Evolutionary conservation across 495 filamentous ascomycete genomes (phyloP).

Genomic region (Aspergillus saccharolyticus): DNA sequence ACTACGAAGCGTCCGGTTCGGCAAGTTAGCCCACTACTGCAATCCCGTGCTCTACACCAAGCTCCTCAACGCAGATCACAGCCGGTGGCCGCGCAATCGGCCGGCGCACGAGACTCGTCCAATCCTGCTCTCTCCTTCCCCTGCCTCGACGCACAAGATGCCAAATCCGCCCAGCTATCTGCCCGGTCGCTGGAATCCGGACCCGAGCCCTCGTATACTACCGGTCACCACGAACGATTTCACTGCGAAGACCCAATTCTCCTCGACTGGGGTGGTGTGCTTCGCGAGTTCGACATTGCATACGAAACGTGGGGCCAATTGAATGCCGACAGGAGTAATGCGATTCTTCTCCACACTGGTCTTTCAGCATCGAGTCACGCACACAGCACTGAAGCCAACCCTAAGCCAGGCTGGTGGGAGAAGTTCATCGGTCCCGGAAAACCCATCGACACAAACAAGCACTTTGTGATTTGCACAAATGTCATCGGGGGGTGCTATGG

Average conservation of each 20-base stretch:
- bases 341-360: slow-evolving; percentile 87
- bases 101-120: slow-evolving; percentile 45
- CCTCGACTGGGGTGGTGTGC: slow-evolving; percentile 87
- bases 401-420: slow-evolving; percentile 97
- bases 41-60: slow-evolving; percentile 21
- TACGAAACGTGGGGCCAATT: slow-evolving; percentile 91
- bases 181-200: slow-evolving; percentile 67
- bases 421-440: slow-evolving; percentile 91
- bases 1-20: slow-evolving; percentile 17
- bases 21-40: not conserved
- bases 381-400: slow-evolving; percentile 78
- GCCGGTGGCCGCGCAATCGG: slow-evolving; percentile 19
- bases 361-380: slow-evolving; percentile 95
- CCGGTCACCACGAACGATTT: slow-evolving; percentile 72
- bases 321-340: slow-evolving; percentile 80
- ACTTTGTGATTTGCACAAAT: slow-evolving; percentile 94
- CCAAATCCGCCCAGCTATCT: slow-evolving; percentile 71
- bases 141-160: slow-evolving; percentile 88
- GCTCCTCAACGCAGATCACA: slow-evolving; percentile 27
- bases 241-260: slow-evolving; percentile 69
- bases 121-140: slow-evolving; percentile 94
- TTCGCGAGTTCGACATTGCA: slow-evolving; percentile 81
- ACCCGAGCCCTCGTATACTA: slow-evolving; percentile 91
- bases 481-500: slow-evolving; percentile 96
- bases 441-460: slow-evolving; percentile 84